phyloP scores from a whole-genome alignment of 2,329 filamentous ascomycete species.

The Arthrobotrys iridis region DNA sequence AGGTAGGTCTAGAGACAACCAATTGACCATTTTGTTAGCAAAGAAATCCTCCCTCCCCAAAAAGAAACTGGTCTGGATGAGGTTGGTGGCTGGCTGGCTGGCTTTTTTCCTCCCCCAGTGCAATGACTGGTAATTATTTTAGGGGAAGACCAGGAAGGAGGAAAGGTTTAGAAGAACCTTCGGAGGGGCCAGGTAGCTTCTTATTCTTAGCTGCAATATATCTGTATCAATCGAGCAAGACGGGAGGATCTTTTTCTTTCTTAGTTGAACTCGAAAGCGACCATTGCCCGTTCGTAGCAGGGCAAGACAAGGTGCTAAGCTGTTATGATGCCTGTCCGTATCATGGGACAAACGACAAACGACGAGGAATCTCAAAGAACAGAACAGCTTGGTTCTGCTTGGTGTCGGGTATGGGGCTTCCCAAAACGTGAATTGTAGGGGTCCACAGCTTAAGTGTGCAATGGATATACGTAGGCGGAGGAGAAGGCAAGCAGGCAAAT shows the following conservation, averaged over 20 bases:
- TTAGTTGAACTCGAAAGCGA: slow-evolving; percentile 31
- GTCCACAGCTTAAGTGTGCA: slow-evolving; percentile 25
- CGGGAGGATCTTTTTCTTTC: slow-evolving; percentile 28
- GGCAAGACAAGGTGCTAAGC: slow-evolving; percentile 22
- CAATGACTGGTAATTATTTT: neutral
- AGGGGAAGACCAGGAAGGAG: slow-evolving; percentile 8
- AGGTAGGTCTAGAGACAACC: slow-evolving; percentile 36
- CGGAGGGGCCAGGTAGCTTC: slow-evolving; percentile 34
- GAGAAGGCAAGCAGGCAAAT: neutral
- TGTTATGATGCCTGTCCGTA: slow-evolving; percentile 26
- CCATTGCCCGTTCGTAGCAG: slow-evolving; percentile 38
- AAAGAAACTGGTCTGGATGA: slow-evolving; percentile 8
- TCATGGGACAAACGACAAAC: slow-evolving; percentile 16
- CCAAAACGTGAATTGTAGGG: slow-evolving; percentile 45
- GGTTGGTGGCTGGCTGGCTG: slow-evolving; percentile 7
- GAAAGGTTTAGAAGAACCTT: slow-evolving; percentile 5
- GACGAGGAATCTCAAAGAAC: slow-evolving; percentile 9
- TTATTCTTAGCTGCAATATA: slow-evolving; percentile 15
- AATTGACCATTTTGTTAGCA: slow-evolving; percentile 51
- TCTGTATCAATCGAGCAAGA: slow-evolving; percentile 17
- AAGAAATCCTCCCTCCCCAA: slow-evolving; percentile 24
- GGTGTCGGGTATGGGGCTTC: slow-evolving; percentile 45
- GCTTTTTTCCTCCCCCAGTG: slow-evolving; percentile 10
- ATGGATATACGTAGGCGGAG: neutral
- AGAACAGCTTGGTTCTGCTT: slow-evolving; percentile 27